phyloP scores from a whole-genome alignment of 306 rosid genomes.

The Begonia loranthoides region DNA sequence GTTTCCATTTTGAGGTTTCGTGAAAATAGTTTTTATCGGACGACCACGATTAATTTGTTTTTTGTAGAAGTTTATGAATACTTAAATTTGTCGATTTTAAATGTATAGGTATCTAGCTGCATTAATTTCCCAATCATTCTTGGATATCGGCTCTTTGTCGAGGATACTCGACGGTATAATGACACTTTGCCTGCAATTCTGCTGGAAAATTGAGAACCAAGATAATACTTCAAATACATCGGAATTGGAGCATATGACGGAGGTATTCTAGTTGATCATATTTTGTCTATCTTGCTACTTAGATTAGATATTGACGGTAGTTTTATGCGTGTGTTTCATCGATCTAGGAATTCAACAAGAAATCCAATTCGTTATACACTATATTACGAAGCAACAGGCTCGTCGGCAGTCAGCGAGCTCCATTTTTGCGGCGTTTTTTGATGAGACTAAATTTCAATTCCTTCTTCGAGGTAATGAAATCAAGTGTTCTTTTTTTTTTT shows the following conservation, averaged over 20 bases:
- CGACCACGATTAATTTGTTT: too few relatives aligned
- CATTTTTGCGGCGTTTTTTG: slow-evolving; percentile 82
- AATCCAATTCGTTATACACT: slow-evolving; percentile 90
- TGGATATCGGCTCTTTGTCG: slow-evolving; percentile 95
- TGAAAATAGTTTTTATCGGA: too few relatives aligned
- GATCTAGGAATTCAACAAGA: slow-evolving; percentile 85
- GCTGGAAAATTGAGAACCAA: slow-evolving; percentile 89
- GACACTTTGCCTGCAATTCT: slow-evolving; percentile 92
- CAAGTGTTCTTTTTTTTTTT: not conserved
- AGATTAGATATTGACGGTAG: too few relatives aligned
- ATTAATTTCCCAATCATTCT: slow-evolving; percentile 85
- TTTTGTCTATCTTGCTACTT: not conserved
- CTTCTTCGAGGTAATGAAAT: slow-evolving; percentile 66
- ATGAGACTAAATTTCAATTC: slow-evolving; percentile 81
- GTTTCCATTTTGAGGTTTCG: too few relatives aligned
- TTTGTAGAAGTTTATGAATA: too few relatives aligned
- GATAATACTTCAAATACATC: slow-evolving; percentile 59
- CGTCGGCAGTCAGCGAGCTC: slow-evolving; percentile 95
- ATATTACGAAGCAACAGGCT: slow-evolving; percentile 95
- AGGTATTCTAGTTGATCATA: slow-evolving; percentile 31
- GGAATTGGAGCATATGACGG: slow-evolving; percentile 77
- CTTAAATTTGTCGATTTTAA: too few relatives aligned
- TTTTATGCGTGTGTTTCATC: not conserved
- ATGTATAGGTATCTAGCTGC: slow-evolving; percentile 65
- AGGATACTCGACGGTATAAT: slow-evolving; percentile 92